Evolutionary conservation across 192 early-diverging fungal genomes (phyloP), one percentile per base, ranked within the genome.

Genomic region (Podila minutissima): DNA sequence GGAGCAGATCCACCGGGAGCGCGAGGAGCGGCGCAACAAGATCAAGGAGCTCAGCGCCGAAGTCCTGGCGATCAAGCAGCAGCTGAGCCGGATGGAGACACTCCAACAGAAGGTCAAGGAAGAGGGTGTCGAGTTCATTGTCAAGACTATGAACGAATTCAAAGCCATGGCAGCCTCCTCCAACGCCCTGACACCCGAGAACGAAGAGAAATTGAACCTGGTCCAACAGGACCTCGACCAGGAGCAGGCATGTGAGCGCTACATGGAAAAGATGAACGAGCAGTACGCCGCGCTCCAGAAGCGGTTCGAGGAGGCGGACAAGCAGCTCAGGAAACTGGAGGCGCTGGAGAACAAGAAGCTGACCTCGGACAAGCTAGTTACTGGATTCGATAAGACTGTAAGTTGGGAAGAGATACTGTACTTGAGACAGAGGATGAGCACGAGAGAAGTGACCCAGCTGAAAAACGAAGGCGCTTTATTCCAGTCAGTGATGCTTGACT

Each of bases 1-100:
- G 84, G 90, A 93, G 31, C 91, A 95, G 62, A 93, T 97, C 74
- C 96, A 97, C 74, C 88, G 88, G 22, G 89, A 96, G 71, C 95
- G 97, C 28, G 91, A 93, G 20, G 92, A 90, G 64, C 91, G 95
- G 55, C 88, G 74, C 73, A 89, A 83, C 62, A 94, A 91, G 69
- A 91, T 91, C 69, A 70, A 84, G 26, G 50, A 77, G 35, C 67
- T 89, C 20, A 83, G 83, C 38, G 63, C 74, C 11, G 71, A 82
- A 15, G 74, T 82, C 63, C 65, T 59, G 61, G 82, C 74, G 26
- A 83, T 84, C 65, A 85, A 74, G 74, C 79, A 83, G 71, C 88
- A 85, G 68, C 69, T 82, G 33, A 79, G 82, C 24, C 71, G 72
- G 72, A 85, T 66, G 82, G 81, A 79, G 29, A 79, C 75, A 26